These are phyloP conservation scores for Metschnikowia amazonensis DNA, from an alignment of 805 yeast species.

Conservation along the genomic window DNA sequence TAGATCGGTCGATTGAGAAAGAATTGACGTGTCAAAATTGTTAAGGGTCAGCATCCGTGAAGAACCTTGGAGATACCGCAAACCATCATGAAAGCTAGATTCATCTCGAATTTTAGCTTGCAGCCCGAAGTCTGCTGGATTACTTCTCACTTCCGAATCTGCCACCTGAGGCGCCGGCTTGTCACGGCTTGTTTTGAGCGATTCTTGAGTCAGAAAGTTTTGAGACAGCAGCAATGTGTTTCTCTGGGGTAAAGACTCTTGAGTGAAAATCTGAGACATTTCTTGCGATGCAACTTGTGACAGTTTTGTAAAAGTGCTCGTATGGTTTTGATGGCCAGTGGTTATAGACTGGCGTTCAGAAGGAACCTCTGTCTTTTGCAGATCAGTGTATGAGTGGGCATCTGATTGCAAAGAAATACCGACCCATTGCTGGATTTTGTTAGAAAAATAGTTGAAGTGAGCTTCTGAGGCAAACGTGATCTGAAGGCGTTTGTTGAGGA, in stretches of 20 bases:
- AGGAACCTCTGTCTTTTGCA: conserved; percentile 7
- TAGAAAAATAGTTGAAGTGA: conserved; percentile 15
- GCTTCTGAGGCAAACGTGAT: conserved; percentile 18
- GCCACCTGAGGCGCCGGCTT: not conserved
- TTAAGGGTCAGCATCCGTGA: not conserved
- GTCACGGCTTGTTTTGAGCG: not conserved
- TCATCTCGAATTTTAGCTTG: not conserved
- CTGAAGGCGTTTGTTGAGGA: conserved; percentile 17
- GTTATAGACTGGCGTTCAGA: not conserved
- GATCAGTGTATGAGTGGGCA: conserved; percentile 6
- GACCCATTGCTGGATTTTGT: conserved; percentile 15
- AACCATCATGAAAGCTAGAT: conserved; percentile 1
- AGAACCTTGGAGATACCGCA: conserved; percentile 8
- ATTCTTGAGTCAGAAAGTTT: not conserved
- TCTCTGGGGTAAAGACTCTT: not conserved
- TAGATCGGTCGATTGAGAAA: conserved; percentile 9
- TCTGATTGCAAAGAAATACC: conserved; percentile 10
- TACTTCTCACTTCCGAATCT: not conserved
- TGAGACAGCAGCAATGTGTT: conserved; percentile 1
- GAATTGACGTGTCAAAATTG: conserved; percentile 3
- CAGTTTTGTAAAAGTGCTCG: conserved; percentile 3
- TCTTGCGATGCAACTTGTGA: conserved; percentile 8
- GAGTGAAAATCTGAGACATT: not conserved
- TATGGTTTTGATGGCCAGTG: conserved; percentile 1
- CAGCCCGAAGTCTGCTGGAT: not conserved